These are phyloP conservation scores for Alternaria gaisen DNA, from an alignment of 2,329 filamentous ascomycete genomes.

Conservation along the genomic window DNA sequence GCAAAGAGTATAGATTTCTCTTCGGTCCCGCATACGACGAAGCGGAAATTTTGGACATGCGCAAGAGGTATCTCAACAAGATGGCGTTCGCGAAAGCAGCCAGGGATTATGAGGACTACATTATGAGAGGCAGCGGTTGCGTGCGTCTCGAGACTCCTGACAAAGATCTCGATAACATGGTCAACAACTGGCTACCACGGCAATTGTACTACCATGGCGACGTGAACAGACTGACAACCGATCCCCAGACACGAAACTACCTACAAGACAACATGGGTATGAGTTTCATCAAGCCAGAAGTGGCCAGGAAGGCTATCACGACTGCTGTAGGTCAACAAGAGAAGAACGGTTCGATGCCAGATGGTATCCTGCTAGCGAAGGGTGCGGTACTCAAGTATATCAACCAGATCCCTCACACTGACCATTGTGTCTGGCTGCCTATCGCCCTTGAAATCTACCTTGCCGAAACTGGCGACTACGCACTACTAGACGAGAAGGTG, in stretches of 20 bases:
- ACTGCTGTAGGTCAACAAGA: conserved; percentile 64
- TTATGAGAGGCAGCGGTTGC: conserved; percentile 61
- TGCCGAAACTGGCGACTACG: conserved; percentile 64
- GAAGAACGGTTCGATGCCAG: conserved; percentile 65
- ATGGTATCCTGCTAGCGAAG: conserved; percentile 63
- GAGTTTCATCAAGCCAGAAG: conserved; percentile 63
- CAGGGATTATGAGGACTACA: conserved; percentile 61
- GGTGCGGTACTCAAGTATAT: conserved; percentile 68
- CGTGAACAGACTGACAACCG: conserved; percentile 66
- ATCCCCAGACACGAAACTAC: conserved; percentile 68
- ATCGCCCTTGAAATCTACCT: conserved; percentile 65
- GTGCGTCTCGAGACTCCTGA: conserved; percentile 64
- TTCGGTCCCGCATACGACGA: conserved; percentile 65
- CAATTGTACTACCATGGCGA: conserved; percentile 68
- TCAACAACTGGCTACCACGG: conserved; percentile 68
- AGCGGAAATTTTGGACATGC: conserved; percentile 58
- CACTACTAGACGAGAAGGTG: conserved; percentile 57
- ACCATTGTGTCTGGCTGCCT: conserved; percentile 68
- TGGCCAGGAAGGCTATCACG: conserved; percentile 60
- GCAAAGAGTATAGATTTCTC: conserved; percentile 62
- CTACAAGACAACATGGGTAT: conserved; percentile 70
- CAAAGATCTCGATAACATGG: conserved; percentile 64
- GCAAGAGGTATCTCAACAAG: conserved; percentile 60
- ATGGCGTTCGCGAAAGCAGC: conserved; percentile 58
- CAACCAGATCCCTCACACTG: conserved; percentile 68